Evolutionary conservation across 2,329 filamentous ascomycete genomes (phyloP), one percentile per base, ranked within the genome.

Genomic region (Conoideocrella luteorostrata): DNA sequence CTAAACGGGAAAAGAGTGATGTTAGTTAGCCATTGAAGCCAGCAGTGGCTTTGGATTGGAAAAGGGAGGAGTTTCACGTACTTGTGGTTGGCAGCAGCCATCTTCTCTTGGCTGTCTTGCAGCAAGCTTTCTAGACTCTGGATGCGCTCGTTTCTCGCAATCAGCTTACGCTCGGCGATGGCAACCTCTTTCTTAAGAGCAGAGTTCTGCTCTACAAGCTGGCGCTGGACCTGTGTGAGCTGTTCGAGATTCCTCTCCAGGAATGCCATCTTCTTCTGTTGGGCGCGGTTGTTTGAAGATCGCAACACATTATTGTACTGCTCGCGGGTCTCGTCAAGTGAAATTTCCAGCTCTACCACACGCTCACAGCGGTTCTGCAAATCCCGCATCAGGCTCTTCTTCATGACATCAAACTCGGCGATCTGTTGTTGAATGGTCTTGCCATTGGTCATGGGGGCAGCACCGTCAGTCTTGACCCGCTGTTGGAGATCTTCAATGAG

Each of bases 241-340:
- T 98, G 93, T 70, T 98, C 93, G 32, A 98, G 80, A 63, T 98
- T 98, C 61, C 93, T 85, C 72, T 98, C 93, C 40, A 98, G 71
- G 77, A 98, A 98, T 13, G 93, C 94, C 87, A 98, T 97, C 79
- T 98, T 98, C 85, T 98, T 98, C 69, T 98, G 93, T 71, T 98
- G 93, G 20, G 93, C 91, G 47, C 93, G 86, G 74, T 95, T 97
- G 74, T 98, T 98, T 53, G 88, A 95, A 39, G 88, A 93, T 45
- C 91, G 84, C 46, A 98, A 78, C 48, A 98, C 93, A 57, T 95
- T 96, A 74, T 98, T 97, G 72, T 98, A 98, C 69, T 98, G 93
- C 72, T 98, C 93, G 44, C 93, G 82, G 1, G 93, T 96, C 72
- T 96, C 90, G 61, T 98, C 93, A 40, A 98, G 78, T 28, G 88